A percentile compares a stretch with the other conserved stretches of the same genome.
Evolutionary conservation across 768 basidiomycete species (phyloP).

Genomic region (Russula abietina): DNA sequence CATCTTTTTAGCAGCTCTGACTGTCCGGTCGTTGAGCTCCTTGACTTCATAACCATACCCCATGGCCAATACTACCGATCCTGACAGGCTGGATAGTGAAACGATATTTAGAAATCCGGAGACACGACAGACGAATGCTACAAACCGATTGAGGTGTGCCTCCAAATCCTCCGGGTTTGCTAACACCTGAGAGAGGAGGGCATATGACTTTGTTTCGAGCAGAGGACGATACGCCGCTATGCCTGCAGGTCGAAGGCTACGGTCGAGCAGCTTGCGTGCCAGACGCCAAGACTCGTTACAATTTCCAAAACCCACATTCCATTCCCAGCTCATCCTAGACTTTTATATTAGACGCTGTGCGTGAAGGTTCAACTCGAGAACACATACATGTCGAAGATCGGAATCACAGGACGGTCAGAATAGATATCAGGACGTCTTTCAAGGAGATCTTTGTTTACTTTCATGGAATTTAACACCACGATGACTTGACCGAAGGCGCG

Average conservation of each 20-base stretch:
- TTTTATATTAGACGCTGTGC: neutral
- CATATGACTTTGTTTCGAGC: neutral
- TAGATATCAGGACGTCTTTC: slow-evolving; percentile 10
- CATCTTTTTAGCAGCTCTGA: neutral
- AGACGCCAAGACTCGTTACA: neutral
- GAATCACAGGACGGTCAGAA: slow-evolving; percentile 7
- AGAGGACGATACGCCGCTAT: neutral
- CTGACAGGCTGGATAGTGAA: neutral
- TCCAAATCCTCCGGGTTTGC: neutral
- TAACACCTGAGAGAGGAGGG: neutral
- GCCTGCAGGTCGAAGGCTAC: neutral
- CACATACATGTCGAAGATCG: slow-evolving; percentile 3
- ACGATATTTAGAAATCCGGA: neutral
- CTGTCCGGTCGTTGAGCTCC: neutral
- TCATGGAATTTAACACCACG: slow-evolving; percentile 1
- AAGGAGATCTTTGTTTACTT: slow-evolving; percentile 5
- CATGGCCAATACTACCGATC: neutral
- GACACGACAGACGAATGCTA: neutral
- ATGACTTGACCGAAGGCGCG: slow-evolving; percentile 3
- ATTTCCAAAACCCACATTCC: neutral
- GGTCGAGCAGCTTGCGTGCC: slow-evolving; percentile 1
- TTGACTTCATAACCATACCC: slow-evolving; percentile 8
- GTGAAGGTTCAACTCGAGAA: neutral
- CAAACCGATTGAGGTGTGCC: neutral
- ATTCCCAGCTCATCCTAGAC: neutral